These are phyloP conservation scores for Termitomyces sp. DNA, from an alignment of 768 basidiomycete genomes.

Conservation along the genomic window DNA sequence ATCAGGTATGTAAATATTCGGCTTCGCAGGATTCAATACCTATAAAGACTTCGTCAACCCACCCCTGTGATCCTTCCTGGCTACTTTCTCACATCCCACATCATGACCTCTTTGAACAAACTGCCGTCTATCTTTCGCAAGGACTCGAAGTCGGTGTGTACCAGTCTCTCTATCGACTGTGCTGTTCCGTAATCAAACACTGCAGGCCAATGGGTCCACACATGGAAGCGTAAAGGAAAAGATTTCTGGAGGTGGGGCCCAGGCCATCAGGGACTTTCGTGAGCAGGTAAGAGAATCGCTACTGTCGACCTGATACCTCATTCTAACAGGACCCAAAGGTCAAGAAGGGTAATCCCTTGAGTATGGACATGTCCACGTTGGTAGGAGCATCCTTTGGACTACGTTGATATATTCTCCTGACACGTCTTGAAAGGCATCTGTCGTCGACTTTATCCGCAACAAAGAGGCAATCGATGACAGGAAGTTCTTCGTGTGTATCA, in stretches of 20 bases:
- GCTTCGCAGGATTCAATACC: not conserved
- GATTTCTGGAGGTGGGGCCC: constrained; percentile 22
- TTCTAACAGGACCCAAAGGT: constrained; percentile 29
- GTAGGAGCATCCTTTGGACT: constrained; percentile 28
- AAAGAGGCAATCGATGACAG: constrained; percentile 71
- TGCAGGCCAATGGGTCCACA: constrained; percentile 18
- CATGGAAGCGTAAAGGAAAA: constrained; percentile 11
- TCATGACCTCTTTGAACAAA: constrained; percentile 20
- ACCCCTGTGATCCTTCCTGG: not conserved
- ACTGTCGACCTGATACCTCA: not conserved
- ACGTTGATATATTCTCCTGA: not conserved
- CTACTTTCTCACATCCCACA: not conserved
- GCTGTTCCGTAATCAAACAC: not conserved
- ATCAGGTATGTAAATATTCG: not conserved
- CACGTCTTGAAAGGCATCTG: constrained; percentile 42
- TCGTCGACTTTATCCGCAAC: constrained; percentile 61
- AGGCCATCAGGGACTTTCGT: constrained; percentile 40
- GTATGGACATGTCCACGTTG: constrained; percentile 37
- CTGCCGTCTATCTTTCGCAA: constrained; percentile 24
- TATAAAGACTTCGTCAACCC: constrained; percentile 9
- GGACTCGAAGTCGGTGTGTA: constrained; percentile 11
- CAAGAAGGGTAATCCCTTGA: constrained; percentile 39
- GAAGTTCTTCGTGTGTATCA: constrained; percentile 61
- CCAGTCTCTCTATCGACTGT: not conserved
- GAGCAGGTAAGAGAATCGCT: constrained; percentile 35